phyloP scores from a whole-genome alignment of 495 filamentous ascomycete species.

The Tuber aestivum region DNA sequence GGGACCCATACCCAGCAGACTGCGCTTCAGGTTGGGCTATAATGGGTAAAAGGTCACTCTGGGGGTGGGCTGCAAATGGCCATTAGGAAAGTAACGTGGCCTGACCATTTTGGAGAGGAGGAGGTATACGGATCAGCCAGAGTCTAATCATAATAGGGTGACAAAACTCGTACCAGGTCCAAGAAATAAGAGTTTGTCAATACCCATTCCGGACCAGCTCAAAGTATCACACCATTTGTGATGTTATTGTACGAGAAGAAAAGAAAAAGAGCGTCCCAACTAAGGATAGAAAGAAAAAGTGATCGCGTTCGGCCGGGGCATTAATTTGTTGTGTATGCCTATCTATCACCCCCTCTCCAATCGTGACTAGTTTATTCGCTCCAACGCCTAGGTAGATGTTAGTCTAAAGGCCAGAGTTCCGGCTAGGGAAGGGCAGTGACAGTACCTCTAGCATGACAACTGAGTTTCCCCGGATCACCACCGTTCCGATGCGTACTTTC shows the following conservation, averaged over 20 bases:
- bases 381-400: constrained; percentile 50
- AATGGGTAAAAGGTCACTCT: not conserved
- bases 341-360: not conserved
- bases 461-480: constrained; percentile 92
- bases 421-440: constrained; percentile 4
- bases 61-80: not conserved
- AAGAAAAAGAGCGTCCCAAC: not conserved
- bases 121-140: not conserved
- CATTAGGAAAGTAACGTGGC: not conserved
- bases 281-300: not conserved
- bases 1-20: not conserved
- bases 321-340: not conserved
- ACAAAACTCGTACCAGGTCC: not conserved
- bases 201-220: not conserved
- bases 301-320: not conserved
- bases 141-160: not conserved
- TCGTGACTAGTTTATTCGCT: constrained; percentile 52
- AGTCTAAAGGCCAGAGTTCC: constrained; percentile 20
- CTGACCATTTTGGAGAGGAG: not conserved
- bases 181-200: not conserved
- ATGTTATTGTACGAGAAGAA: not conserved
- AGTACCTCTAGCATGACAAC: constrained; percentile 89
- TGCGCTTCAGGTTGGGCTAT: not conserved
- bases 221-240: not conserved
- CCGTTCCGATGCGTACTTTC: constrained; percentile 87